Base-by-base conservation (phyloP, 371 early-diverging fungal species). In the Lichtheimia hyalospora region DNA sequence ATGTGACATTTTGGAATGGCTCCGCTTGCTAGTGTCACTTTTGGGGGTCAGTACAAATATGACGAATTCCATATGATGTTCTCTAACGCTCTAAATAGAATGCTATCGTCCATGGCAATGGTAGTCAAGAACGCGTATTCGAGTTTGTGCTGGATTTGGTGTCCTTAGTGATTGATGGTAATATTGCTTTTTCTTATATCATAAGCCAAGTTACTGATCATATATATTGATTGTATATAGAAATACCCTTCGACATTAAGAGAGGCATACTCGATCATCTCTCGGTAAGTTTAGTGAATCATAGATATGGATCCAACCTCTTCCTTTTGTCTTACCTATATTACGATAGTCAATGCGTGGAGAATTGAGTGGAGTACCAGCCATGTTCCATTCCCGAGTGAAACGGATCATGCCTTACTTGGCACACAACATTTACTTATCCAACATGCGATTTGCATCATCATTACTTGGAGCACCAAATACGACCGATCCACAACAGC, bases 131-230 rank as follows among this genome's bases (percentile, higher is more conserved):
- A 51, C 68, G 75, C 16, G 73, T 82, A 18, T 85, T 85, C 71
- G 86, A 85, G 56, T 84, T 85, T 66, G 76, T 77, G 13, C 64
- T 85, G 18, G 86, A 85, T 56, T 66, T 85, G 52, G 83, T 84
- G 13, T 85, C 86, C 2, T 62, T 83, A 40, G 51, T 85, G 5
- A 81, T 85, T 70, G 86, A 85, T 75, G 69, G 63, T n/a, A n/a
- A 20, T 16, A 5, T 34, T 34, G 8, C 6, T 5, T 3, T 10
- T 34, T 10, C 8, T 28, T n/a, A 40, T 13, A 4, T 5, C 34
- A 5, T 8, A 34, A 34, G 10, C 2, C 8, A 34, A 7, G 10
- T 34, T 34, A 34, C 34, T 34, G 34, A 34, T 10, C 10, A 6
- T 4, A 28, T 7, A 34, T 8, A 6, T 34, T 8, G 6, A 8